Percentiles rank a stretch among this genome's conserved stretches.
phyloP scores from a whole-genome alignment of 768 basidiomycete genomes.

The Suillus occidentalis region DNA sequence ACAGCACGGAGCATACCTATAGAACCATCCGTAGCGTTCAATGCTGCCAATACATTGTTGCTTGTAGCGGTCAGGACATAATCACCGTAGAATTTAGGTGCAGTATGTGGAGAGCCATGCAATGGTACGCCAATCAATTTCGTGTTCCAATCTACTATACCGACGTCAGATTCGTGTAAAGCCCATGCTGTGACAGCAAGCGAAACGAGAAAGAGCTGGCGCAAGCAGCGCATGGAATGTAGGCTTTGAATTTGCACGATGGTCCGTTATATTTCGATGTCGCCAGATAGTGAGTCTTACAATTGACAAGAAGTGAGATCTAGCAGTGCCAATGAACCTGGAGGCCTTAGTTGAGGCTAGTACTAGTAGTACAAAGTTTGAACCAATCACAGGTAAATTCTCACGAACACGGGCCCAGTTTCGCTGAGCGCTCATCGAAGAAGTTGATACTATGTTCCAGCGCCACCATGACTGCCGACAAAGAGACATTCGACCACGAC shows the following conservation, averaged over 20 bases:
- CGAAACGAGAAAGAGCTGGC: conserved; percentile 17
- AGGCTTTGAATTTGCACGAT: neutral
- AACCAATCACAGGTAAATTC: no score
- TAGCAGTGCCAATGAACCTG: no score
- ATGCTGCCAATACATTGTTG: conserved; percentile 76
- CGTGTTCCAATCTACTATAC: conserved; percentile 88
- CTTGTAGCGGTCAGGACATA: conserved; percentile 65
- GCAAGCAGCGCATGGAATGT: conserved; percentile 18
- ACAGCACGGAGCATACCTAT: conserved; percentile 40
- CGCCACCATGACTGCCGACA: no score
- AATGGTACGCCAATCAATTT: conserved; percentile 73
- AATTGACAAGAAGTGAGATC: no score
- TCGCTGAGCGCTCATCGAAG: no score
- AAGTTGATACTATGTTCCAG: no score
- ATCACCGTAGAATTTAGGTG: conserved; percentile 62
- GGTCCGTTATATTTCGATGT: neutral
- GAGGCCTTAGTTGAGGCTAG: no score
- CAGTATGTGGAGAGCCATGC: conserved; percentile 43
- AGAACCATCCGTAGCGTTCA: conserved; percentile 66
- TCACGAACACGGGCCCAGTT: no score
- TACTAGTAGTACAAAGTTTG: no score
- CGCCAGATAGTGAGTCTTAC: neutral
- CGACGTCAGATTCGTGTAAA: conserved; percentile 73
- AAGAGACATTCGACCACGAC: conserved; percentile 21
- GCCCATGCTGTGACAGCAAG: conserved; percentile 38